Base-by-base conservation (phyloP, 768 basidiomycete genomes). In the Boletus reticuloceps region DNA sequence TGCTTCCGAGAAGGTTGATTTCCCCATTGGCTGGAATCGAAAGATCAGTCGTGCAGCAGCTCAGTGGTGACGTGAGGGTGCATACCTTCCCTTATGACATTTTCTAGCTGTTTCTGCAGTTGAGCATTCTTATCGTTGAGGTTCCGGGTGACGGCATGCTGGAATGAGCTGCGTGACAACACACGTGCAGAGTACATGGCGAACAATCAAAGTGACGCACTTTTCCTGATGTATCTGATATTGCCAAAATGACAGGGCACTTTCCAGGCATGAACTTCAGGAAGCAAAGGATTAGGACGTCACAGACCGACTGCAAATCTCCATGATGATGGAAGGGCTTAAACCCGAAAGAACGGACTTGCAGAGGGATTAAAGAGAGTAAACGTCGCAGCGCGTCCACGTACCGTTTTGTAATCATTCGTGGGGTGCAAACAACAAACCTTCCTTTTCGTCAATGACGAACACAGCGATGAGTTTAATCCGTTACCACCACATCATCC, bases 341-440 rank as follows among this genome's bases (percentile, higher is more conserved):
- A 94, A 69, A 1, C 91, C 91, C 27, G 91, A 91, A 44, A 94
- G 75, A 55, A 94, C 91, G 19, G 91, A 93, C 91, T 94, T 59
- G 58, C 14, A 43, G 31, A 39, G 22, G 39, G 42, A 22, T 56
- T 47, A 58, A 57, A 20, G 38, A 31, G 13, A 42, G 36, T 29
- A 32, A 52, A 51, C 19, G 32, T 34, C 39, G 52, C 44, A 20
- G 44, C 31, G 57, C 54, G 67, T 74, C 70, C 74, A 79, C 77
- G 77, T 71, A 88, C 91, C 47, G 91, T 94, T 75, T 93, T 94
- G 73, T 93, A 94, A 70, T 94, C 91, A 66, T 94, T 94, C 5
- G 90, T 85, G 0, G 91, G 91, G 63, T 89, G 87, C 17, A 94
- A 72, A 3, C 89, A 90, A 73, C 86, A 90, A 27, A 91, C 84